phyloP scores from a whole-genome alignment of 208 protist species.

The Crithidia bombi region DNA sequence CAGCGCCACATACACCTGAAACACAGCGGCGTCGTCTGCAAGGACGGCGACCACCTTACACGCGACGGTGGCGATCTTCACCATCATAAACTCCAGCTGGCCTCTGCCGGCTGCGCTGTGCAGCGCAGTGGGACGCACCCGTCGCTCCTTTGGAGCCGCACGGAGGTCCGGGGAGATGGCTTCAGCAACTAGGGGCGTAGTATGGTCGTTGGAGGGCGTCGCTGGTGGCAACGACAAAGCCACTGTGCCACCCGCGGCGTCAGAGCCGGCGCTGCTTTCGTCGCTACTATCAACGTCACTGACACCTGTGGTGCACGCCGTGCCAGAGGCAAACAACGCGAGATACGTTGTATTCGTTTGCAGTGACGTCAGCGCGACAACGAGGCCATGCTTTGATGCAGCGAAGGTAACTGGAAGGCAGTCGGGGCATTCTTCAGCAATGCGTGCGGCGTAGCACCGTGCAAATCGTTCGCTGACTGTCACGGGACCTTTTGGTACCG shows the following conservation, averaged over 20 bases:
- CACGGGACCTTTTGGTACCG: neutral
- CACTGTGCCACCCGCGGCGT: too few relatives aligned
- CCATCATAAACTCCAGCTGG: neutral
- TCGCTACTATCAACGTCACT: too few relatives aligned
- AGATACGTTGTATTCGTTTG: neutral
- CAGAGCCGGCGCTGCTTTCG: too few relatives aligned
- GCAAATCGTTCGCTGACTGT: constrained; percentile 9
- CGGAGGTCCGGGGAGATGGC: too few relatives aligned
- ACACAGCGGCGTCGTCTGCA: neutral
- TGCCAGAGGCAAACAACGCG: constrained; percentile 1
- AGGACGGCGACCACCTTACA: constrained; percentile 12
- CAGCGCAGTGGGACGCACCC: too few relatives aligned
- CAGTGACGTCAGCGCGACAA: constrained; percentile 1
- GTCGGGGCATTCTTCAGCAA: neutral
- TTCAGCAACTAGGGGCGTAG: too few relatives aligned
- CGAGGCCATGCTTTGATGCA: constrained; percentile 1
- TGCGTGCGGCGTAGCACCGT: neutral
- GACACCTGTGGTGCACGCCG: constrained; percentile 11
- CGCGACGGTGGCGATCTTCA: neutral
- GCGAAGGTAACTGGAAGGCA: constrained; percentile 11
- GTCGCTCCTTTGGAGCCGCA: too few relatives aligned
- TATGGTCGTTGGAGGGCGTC: too few relatives aligned
- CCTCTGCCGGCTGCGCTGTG: too few relatives aligned
- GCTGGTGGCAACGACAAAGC: too few relatives aligned
- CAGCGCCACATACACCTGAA: constrained; percentile 5